Evolutionary conservation across 352 stramenopile genomes (phyloP), one percentile per base, ranked within the genome.

Genomic region (Pythium coloratum): DNA sequence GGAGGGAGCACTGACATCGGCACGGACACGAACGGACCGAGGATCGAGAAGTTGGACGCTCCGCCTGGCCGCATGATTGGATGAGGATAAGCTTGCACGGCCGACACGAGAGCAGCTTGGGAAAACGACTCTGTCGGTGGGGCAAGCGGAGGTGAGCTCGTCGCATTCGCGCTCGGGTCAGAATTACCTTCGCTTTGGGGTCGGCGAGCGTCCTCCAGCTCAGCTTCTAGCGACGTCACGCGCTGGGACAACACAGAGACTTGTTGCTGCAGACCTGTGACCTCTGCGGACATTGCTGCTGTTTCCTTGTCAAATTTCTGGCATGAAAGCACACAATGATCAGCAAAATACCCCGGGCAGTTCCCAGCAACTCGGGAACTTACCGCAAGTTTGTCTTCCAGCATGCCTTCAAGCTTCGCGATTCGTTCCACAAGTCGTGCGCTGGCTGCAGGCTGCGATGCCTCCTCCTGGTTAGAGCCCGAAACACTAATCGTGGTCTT

Each of bases 1-100:
- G 86, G 88, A 34, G 88, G 88, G n/a, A 95, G 76, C 18, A 94
- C 82, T 0, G 88, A 93, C 76, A 92, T 78, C 6, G 87, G 87
- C 3, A 96, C 88, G 0, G 86, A 96, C 6, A 94, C 88, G 36
- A 96, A 94, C 10, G 86, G 84, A 2, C 84, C 84, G 64, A 92
- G 77, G 7, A 83, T 74, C 16, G 66, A 71, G 6, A 82, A 89
- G 16, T 80, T 82, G 24, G 75, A 64, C 2, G 78, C 69, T 4
- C 76, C 61, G 20, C 67, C 60, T 18, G 73, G 67, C 16, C 61
- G 33, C 47, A 82, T 76, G 28, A 78, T 73, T 20, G 72, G 60
- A 24, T 76, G 75, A 1, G 67, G 54, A 53, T 89, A 91, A 14
- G 68, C 59, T 61, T 84, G 76, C 20, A 70, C 77, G 46, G 76